Conservation (phyloP, 78 protist species). For the Pelomyxa schiedti region DNA sequence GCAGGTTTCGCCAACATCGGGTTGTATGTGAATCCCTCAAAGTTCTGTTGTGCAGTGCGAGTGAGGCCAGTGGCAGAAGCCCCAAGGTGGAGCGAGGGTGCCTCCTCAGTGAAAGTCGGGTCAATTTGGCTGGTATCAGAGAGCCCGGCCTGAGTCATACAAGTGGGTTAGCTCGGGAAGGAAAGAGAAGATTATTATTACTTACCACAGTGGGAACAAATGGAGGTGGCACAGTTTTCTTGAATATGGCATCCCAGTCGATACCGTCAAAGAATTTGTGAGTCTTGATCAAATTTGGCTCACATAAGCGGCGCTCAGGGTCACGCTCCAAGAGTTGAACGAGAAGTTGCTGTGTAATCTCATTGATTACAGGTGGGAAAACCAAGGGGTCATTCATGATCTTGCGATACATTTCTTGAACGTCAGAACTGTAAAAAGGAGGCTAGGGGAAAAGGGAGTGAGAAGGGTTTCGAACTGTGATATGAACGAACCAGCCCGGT, state of each 20-base stretch:
- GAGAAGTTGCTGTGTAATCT: background rate
- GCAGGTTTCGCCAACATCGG: no score
- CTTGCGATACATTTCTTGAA: conserved; percentile 53
- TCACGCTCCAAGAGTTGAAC: conserved; percentile 66
- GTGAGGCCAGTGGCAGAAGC: background rate
- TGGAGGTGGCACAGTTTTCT: conserved; percentile 54
- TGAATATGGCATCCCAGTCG: conserved; percentile 63
- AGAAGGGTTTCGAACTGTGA: background rate
- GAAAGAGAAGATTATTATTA: background rate
- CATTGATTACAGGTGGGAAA: conserved; percentile 27
- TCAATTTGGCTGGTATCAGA: conserved; percentile 56
- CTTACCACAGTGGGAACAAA: conserved; percentile 45
- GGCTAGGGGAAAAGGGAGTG: conserved; percentile 43
- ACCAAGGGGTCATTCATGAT: conserved; percentile 42
- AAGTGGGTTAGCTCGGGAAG: background rate
- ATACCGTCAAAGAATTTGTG: conserved; percentile 44
- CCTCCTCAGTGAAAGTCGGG: conserved; percentile 56
- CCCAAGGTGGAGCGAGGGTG: conserved; percentile 21
- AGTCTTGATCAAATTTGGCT: conserved; percentile 41
- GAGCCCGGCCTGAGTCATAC: conserved; percentile 17
- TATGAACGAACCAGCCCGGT: conserved; percentile 35
- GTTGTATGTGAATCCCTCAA: background rate
- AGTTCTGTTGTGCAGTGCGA: background rate
- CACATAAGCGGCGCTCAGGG: conserved; percentile 32
- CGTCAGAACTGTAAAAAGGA: conserved; percentile 57